phyloP scores from a whole-genome alignment of 1,139 yeast genomes.

The Pichia sp. region DNA sequence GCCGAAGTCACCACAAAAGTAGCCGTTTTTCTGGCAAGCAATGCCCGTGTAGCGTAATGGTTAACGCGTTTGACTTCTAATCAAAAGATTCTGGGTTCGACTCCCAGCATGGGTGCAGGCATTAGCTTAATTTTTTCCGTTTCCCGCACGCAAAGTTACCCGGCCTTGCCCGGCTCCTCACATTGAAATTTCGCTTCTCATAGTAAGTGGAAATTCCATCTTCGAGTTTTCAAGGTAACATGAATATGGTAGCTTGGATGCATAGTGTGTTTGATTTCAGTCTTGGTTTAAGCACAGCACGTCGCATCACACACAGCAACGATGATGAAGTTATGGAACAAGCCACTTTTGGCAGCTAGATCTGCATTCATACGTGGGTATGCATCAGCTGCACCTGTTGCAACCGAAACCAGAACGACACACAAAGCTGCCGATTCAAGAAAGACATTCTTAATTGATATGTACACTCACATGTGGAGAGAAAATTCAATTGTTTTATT shows the following conservation, averaged over 20 bases:
- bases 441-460: conserved; percentile 81
- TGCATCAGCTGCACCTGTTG: conserved; percentile 13
- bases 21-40: conserved; percentile 3
- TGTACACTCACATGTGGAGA: conserved; percentile 70
- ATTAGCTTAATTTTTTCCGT: conserved; percentile 15
- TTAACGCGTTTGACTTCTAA: conserved; percentile 24
- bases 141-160: neutral
- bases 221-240: neutral
- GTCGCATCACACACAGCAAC: too few relatives aligned
- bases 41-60: conserved; percentile 24
- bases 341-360: neutral
- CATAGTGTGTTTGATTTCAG: too few relatives aligned
- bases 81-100: conserved; percentile 24
- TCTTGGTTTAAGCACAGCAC: too few relatives aligned
- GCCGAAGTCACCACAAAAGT: too few relatives aligned
- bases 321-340: conserved; percentile 11
- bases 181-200: neutral
- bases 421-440: conserved; percentile 58
- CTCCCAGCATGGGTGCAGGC: conserved; percentile 24
- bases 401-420: conserved; percentile 39
- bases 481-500: conserved; percentile 67
- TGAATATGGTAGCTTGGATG: too few relatives aligned
- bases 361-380: neutral
- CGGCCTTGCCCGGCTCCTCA: neutral
- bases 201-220: too few relatives aligned